These are phyloP conservation scores for Botrytis squamosa DNA, from an alignment of 2,329 filamentous ascomycete genomes.

Conservation along the genomic window DNA sequence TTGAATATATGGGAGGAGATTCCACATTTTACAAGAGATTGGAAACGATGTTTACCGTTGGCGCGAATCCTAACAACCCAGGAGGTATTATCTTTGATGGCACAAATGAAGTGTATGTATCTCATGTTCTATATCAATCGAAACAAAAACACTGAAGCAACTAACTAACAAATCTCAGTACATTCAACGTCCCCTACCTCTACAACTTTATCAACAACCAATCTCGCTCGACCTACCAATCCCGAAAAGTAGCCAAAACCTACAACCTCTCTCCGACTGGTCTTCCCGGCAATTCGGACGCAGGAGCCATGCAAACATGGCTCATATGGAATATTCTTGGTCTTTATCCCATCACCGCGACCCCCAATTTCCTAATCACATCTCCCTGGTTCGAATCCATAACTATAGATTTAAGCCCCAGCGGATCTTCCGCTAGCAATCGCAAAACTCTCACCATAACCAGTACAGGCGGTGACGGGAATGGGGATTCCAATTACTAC, in stretches of 20 bases:
- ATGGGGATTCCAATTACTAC: conserved; percentile 49
- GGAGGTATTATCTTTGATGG: conserved; percentile 58
- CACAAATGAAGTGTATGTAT: conserved; percentile 31
- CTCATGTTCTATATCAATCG: not conserved
- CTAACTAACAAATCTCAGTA: conserved; percentile 2
- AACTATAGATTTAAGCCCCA: conserved; percentile 44
- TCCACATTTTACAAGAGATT: conserved; percentile 50
- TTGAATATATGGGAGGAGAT: conserved; percentile 49
- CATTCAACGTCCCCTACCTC: conserved; percentile 63
- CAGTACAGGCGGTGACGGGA: conserved; percentile 45
- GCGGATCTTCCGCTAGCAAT: not conserved
- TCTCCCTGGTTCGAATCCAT: conserved; percentile 62
- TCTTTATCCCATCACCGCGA: conserved; percentile 65
- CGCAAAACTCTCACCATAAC: conserved; percentile 55
- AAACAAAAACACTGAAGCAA: not conserved
- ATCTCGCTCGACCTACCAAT: conserved; percentile 25
- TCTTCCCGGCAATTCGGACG: conserved; percentile 54
- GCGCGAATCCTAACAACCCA: conserved; percentile 33
- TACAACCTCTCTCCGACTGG: conserved; percentile 31
- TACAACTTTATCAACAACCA: conserved; percentile 51
- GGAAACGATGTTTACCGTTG: conserved; percentile 50
- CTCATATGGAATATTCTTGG: conserved; percentile 58
- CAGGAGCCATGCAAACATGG: conserved; percentile 71
- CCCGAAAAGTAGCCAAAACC: conserved; percentile 15
- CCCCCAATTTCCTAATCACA: conserved; percentile 64